phyloP scores from a whole-genome alignment of 805 yeast species.

The Nakazawaea ernobii region DNA sequence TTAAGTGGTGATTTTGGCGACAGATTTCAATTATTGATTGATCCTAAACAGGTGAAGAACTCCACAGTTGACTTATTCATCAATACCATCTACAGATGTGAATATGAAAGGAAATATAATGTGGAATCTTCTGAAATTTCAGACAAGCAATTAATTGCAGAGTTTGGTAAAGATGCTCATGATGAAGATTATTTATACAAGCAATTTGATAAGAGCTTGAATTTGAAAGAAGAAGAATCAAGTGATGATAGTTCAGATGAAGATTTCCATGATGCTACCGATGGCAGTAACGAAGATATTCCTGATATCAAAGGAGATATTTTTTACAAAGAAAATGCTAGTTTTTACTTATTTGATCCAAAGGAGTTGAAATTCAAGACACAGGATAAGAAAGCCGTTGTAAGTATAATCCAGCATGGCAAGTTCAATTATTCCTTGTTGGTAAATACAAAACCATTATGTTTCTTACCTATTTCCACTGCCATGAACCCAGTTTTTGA shows the following conservation, averaged over 20 bases:
- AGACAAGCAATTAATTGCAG: constrained; percentile 34
- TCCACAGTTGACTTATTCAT: constrained; percentile 61
- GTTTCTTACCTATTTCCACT: constrained; percentile 30
- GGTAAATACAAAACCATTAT: constrained; percentile 21
- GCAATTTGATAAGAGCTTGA: constrained; percentile 6
- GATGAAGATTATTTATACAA: constrained; percentile 13
- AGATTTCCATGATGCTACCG: constrained; percentile 24
- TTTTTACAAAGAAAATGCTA: constrained; percentile 12
- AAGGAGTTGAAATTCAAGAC: constrained; percentile 39
- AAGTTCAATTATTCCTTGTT: constrained; percentile 51
- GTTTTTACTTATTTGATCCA: constrained; percentile 57
- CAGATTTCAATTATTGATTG: constrained; percentile 72
- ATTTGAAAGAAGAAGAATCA: constrained; percentile 14
- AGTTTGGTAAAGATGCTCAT: constrained; percentile 15
- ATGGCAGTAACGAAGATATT: constrained; percentile 17
- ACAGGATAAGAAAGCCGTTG: constrained; percentile 29
- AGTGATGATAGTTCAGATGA: constrained; percentile 22
- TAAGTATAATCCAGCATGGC: constrained; percentile 37
- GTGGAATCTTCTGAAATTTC: constrained; percentile 41
- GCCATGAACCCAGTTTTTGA: constrained; percentile 65
- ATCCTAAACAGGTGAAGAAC: constrained; percentile 43
- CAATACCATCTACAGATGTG: constrained; percentile 55
- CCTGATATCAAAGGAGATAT: constrained; percentile 4
- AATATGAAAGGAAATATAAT: constrained; percentile 70
- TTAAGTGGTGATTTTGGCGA: constrained; percentile 84